Evolutionary conservation across 108 stramenopile genomes (phyloP).

Genomic region (Cyclotella sp.): DNA sequence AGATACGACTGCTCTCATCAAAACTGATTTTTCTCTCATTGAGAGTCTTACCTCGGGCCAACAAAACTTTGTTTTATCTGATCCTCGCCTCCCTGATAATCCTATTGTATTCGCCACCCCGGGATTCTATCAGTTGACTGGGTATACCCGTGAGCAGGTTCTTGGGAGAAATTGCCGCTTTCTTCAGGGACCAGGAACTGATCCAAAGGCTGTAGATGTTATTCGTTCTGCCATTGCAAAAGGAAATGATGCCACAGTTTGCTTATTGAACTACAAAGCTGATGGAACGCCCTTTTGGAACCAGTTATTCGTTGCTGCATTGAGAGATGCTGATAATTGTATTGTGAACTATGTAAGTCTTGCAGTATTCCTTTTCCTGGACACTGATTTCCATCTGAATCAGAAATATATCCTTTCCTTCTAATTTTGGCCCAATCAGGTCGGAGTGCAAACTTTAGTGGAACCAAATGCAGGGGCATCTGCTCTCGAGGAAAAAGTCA

Average conservation of each 20-base stretch:
- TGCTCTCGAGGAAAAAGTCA: constrained; percentile 86
- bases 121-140: constrained; percentile 94
- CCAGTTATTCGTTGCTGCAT: constrained; percentile 95
- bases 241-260: constrained; percentile 89
- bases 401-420: neutral
- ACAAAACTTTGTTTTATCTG: constrained; percentile 91
- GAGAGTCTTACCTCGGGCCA: constrained; percentile 82
- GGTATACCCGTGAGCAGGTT: constrained; percentile 92
- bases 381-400: neutral
- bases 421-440: constrained; percentile 44
- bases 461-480: constrained; percentile 78
- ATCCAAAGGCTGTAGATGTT: constrained; percentile 92
- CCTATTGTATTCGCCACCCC: constrained; percentile 93
- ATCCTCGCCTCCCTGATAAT: constrained; percentile 98
- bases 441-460: constrained; percentile 90
- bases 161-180: constrained; percentile 99
- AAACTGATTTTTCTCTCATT: constrained; percentile 87
- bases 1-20: constrained; percentile 51
- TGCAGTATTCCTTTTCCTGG: neutral
- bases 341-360: constrained; percentile 94
- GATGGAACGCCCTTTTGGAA: constrained; percentile 99
- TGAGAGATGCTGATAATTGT: constrained; percentile 91
- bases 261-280: constrained; percentile 96
- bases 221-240: constrained; percentile 81
- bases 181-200: constrained; percentile 94